These are phyloP conservation scores for Paecilomyces sp. DNA, from an alignment of 2,329 filamentous ascomycete species.

Conservation along the genomic window DNA sequence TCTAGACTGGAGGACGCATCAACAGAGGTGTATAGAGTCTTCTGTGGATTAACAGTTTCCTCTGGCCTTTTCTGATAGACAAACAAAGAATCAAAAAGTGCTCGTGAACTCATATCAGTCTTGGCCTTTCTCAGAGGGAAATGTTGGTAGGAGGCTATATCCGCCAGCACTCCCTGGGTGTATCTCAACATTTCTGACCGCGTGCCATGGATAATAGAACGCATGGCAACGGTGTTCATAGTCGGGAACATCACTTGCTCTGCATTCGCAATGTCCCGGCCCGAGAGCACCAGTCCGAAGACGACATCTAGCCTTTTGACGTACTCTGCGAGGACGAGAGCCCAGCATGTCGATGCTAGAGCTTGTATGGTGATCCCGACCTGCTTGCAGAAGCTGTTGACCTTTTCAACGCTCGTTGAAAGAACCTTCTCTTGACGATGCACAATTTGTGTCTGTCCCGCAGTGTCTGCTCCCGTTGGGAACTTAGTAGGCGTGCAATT, in stretches of 20 bases:
- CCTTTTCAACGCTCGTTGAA: conserved; percentile 27
- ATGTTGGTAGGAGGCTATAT: conserved; percentile 64
- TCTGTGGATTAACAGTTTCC: conserved; percentile 7
- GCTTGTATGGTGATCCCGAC: conserved; percentile 67
- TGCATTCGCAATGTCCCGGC: conserved; percentile 66
- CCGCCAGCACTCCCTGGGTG: conserved; percentile 62
- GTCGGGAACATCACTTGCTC: conserved; percentile 72
- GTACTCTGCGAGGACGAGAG: conserved; percentile 59
- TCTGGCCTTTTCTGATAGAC: conserved; percentile 55
- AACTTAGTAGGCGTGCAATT: conserved; percentile 40
- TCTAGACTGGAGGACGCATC: conserved; percentile 63
- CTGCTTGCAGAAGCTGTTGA: conserved; percentile 57
- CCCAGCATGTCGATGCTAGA: conserved; percentile 70
- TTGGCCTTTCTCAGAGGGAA: conserved; percentile 69
- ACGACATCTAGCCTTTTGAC: conserved; percentile 63
- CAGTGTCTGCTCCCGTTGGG: conserved; percentile 18
- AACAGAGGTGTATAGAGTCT: conserved; percentile 54
- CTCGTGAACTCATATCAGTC: conserved; percentile 36
- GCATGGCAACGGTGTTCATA: conserved; percentile 81
- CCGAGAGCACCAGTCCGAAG: conserved; percentile 78
- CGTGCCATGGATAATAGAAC: conserved; percentile 65
- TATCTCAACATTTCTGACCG: conserved; percentile 59
- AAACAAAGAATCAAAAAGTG: conserved; percentile 59
- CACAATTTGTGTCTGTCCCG: conserved; percentile 8
- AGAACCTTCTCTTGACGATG: conserved; percentile 20